A percentile compares a stretch with the other conserved stretches of the same genome.
Evolutionary conservation across 306 rosid genomes (phyloP).

Genomic region (Cicer judaicum): DNA sequence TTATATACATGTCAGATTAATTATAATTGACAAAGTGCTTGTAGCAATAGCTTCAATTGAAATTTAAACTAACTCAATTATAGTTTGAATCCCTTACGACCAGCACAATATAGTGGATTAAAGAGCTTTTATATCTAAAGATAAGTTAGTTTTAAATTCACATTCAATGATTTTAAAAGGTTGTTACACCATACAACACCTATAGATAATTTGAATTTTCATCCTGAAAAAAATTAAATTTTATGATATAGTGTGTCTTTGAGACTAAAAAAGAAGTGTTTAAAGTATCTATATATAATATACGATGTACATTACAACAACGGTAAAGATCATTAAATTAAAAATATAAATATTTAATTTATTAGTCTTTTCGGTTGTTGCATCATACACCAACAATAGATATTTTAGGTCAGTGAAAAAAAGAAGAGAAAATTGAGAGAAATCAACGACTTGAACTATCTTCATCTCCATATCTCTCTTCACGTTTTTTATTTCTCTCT

Average conservation of each 20-base stretch:
- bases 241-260: neutral
- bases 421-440: neutral
- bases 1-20: slow-evolving; percentile 34
- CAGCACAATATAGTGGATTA: too few species aligned
- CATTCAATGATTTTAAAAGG: neutral
- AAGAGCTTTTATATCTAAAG: neutral
- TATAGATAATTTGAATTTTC: neutral
- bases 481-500: too few species aligned
- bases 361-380: too few species aligned
- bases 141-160: neutral
- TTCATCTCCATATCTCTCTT: neutral
- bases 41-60: slow-evolving; percentile 7
- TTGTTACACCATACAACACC: neutral
- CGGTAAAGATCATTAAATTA: too few species aligned
- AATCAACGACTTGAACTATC: neutral
- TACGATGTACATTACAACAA: too few species aligned
- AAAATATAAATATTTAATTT: too few species aligned
- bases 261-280: neutral
- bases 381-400: too few species aligned
- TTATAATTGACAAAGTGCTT: slow-evolving; percentile 35
- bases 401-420: neutral
- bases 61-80: slow-evolving; percentile 32
- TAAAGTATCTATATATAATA: too few species aligned
- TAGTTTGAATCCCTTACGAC: neutral
- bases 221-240: neutral